Evolutionary conservation across 306 rosid genomes (phyloP).

Genomic region (Lablab purpureus): DNA sequence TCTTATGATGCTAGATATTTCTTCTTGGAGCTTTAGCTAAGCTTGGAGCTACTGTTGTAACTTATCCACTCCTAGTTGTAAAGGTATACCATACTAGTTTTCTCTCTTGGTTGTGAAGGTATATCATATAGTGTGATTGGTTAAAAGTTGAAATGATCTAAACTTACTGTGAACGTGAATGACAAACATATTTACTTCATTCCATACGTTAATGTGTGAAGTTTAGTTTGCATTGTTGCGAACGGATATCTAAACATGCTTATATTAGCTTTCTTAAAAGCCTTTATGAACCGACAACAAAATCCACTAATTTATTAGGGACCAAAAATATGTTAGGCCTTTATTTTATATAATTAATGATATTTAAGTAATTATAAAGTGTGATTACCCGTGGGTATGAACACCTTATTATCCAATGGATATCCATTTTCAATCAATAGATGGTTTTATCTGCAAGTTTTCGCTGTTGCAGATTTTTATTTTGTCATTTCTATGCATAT

Average conservation of each 20-base stretch:
- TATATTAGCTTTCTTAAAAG: slow-evolving; percentile 19
- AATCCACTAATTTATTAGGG: too few species aligned
- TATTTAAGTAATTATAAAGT: too few species aligned
- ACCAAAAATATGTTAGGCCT: too few species aligned
- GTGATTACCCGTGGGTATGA: too few species aligned
- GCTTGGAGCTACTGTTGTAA: slow-evolving; percentile 94
- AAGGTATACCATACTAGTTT: slow-evolving; percentile 66
- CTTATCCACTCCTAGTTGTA: slow-evolving; percentile 92
- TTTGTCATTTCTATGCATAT: not conserved
- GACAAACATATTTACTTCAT: too few species aligned
- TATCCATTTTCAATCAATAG: too few species aligned
- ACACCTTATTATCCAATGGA: too few species aligned
- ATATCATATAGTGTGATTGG: not conserved
- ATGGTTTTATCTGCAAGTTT: too few species aligned
- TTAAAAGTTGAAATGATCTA: not conserved
- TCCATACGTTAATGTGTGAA: not conserved
- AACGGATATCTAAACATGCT: too few species aligned
- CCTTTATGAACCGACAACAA: too few species aligned
- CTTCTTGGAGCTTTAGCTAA: slow-evolving; percentile 94
- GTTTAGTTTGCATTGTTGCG: not conserved
- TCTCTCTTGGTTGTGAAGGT: not conserved
- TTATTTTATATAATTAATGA: too few species aligned
- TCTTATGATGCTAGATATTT: slow-evolving; percentile 69
- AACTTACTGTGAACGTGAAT: not conserved
- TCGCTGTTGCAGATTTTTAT: too few species aligned